Percentiles rank a stretch among this genome's conserved stretches.
These are phyloP conservation scores for Apophysomyces trapeziformis DNA, from an alignment of 371 early-diverging fungal species.

Conservation along the genomic window DNA sequence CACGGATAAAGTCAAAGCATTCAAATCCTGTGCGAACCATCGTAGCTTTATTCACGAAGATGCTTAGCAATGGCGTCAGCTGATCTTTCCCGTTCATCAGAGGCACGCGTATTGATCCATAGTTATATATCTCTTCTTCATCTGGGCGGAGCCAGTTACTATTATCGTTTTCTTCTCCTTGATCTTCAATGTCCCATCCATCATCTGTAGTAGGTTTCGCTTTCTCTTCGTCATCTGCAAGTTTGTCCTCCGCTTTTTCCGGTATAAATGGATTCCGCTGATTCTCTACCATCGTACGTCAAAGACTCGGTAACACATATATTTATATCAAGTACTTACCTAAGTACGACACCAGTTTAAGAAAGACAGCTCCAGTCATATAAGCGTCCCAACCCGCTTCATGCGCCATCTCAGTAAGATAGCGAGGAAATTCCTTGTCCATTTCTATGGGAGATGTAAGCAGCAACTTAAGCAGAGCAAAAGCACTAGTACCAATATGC, in stretches of 20 bases:
- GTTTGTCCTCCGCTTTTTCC: constrained; percentile 14
- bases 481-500: constrained; percentile 44
- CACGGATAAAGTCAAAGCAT: constrained; percentile 40
- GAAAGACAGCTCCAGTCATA: constrained; percentile 69
- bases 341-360: constrained; percentile 37
- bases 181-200: constrained; percentile 47
- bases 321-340: constrained; percentile 20
- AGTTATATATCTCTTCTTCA: constrained; percentile 44
- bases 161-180: constrained; percentile 29
- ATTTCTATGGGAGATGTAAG: constrained; percentile 28
- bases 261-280: constrained; percentile 23
- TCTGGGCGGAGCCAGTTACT: constrained; percentile 18
- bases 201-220: constrained; percentile 21
- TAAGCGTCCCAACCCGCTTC: constrained; percentile 95
- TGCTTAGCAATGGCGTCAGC: constrained; percentile 21
- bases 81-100: constrained; percentile 19
- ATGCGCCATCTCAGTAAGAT: constrained; percentile 62
- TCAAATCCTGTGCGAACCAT: constrained; percentile 42
- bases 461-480: too few relatives aligned
- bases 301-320: background rate
- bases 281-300: constrained; percentile 12
- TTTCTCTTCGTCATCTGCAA: constrained; percentile 21
- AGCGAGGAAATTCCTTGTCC: constrained; percentile 44
- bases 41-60: constrained; percentile 35
- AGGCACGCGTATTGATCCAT: constrained; percentile 38